These are phyloP conservation scores for Schwanniomyces etchellsii DNA, from an alignment of 1,139 yeast species.

Conservation along the genomic window DNA sequence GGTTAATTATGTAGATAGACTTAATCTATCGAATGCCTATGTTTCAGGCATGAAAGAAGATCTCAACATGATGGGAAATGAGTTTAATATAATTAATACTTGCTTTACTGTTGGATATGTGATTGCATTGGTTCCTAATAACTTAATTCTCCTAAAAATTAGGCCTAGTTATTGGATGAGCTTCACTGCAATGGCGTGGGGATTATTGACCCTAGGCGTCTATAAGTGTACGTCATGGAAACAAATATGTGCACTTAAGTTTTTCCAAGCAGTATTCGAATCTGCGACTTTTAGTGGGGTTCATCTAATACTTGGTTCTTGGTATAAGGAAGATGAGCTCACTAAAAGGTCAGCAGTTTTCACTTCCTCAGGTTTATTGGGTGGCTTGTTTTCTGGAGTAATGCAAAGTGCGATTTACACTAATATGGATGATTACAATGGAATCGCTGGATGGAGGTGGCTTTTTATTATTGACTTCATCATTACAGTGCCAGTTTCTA, in stretches of 20 bases:
- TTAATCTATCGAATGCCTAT: constrained; percentile 51
- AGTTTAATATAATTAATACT: constrained; percentile 45
- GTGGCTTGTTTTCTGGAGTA: constrained; percentile 39
- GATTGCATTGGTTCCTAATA: constrained; percentile 2
- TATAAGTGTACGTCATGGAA: constrained; percentile 20
- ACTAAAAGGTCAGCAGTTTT: constrained; percentile 47
- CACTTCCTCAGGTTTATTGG: constrained; percentile 48
- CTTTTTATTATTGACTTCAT: constrained; percentile 31
- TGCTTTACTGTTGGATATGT: constrained; percentile 48
- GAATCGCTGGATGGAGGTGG: constrained; percentile 37
- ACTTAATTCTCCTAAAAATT: constrained; percentile 8
- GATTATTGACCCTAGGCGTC: constrained; percentile 13
- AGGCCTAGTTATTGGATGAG: constrained; percentile 11
- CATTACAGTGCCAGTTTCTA: constrained; percentile 41
- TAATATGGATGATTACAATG: constrained; percentile 24
- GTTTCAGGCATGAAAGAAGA: constrained; percentile 56
- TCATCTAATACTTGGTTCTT: constrained; percentile 47
- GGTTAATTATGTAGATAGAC: constrained; percentile 38
- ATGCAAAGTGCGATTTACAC: constrained; percentile 31
- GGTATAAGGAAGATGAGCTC: constrained; percentile 47
- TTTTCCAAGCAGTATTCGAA: constrained; percentile 26
- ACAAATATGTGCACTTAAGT: constrained; percentile 19
- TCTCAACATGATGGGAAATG: constrained; percentile 43
- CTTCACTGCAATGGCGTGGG: constrained; percentile 9
- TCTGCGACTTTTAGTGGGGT: constrained; percentile 34